Evolutionary conservation across 2,329 filamentous ascomycete species (phyloP).

Genomic region (Aspergillus fructus): DNA sequence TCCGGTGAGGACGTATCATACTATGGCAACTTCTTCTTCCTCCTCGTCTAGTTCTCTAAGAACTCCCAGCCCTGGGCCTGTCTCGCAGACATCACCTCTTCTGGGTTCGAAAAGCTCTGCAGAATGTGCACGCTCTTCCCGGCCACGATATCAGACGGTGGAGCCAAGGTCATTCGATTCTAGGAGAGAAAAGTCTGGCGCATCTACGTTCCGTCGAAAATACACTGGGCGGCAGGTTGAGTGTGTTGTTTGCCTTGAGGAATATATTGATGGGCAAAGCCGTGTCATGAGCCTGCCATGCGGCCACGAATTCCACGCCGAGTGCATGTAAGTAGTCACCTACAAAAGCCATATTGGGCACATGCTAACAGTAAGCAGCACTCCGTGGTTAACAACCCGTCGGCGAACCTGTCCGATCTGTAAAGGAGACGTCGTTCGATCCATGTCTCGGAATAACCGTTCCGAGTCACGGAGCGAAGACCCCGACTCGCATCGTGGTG

Average conservation of each 20-base stretch:
- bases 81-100: constrained; percentile 76
- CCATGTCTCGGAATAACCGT: constrained; percentile 50
- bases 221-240: constrained; percentile 72
- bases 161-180: constrained; percentile 26
- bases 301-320: constrained; percentile 94
- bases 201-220: constrained; percentile 50
- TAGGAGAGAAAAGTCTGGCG: constrained; percentile 48
- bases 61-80: constrained; percentile 61
- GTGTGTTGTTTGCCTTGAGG: constrained; percentile 94
- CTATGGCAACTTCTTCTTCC: constrained; percentile 64
- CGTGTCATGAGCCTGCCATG: constrained; percentile 96
- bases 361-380: constrained; percentile 54
- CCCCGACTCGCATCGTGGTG: constrained; percentile 46
- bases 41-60: constrained; percentile 58
- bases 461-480: constrained; percentile 36
- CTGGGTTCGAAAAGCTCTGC: constrained; percentile 47
- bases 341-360: not conserved
- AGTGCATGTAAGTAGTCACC: constrained; percentile 82
- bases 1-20: constrained; percentile 94
- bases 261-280: constrained; percentile 92
- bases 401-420: constrained; percentile 98
- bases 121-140: constrained; percentile 27
- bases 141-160: constrained; percentile 39
- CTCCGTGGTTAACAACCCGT: constrained; percentile 92
- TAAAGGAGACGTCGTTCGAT: constrained; percentile 87